Evolutionary conservation across 1,284 basidiomycete species (phyloP).

Genomic region (Rhodotorula sp.): DNA sequence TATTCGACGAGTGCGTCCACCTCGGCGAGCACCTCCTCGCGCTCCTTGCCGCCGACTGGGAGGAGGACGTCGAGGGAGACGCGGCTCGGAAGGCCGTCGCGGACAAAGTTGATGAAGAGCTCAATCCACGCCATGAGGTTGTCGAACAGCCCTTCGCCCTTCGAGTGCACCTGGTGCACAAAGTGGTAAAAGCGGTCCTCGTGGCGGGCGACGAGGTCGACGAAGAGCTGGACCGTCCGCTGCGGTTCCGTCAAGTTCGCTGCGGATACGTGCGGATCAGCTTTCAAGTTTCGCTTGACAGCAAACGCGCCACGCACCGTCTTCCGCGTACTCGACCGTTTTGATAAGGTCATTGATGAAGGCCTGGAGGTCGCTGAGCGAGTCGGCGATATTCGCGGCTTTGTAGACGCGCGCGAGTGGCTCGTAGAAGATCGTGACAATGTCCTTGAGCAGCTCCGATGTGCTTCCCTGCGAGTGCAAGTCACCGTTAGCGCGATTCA

Average conservation of each 20-base stretch:
- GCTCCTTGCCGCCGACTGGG: slow-evolving; percentile 72
- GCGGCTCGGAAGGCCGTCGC: slow-evolving; percentile 67
- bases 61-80: slow-evolving; percentile 82
- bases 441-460: slow-evolving; percentile 92
- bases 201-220: slow-evolving; percentile 88
- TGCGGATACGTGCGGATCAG: slow-evolving; percentile 46
- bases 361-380: slow-evolving; percentile 82
- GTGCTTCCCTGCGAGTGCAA: slow-evolving; percentile 70
- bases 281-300: too few species aligned
- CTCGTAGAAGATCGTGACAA: slow-evolving; percentile 98
- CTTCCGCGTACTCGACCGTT: slow-evolving; percentile 89
- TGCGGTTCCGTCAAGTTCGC: slow-evolving; percentile 81
- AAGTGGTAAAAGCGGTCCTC: slow-evolving; percentile 95
- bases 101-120: slow-evolving; percentile 83
- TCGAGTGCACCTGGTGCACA: slow-evolving; percentile 97
- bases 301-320: slow-evolving; percentile 60
- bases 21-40: slow-evolving; percentile 72
- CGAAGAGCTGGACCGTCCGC: slow-evolving; percentile 86
- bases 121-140: slow-evolving; percentile 96
- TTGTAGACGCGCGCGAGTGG: slow-evolving; percentile 98
- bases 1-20: slow-evolving; percentile 82
- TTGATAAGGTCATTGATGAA: slow-evolving; percentile 95
- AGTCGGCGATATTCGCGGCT: slow-evolving; percentile 95
- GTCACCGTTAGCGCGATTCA: not conserved
- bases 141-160: slow-evolving; percentile 92